A percentile compares a stretch with the other conserved stretches of the same genome.
phyloP scores from a whole-genome alignment of 2,329 filamentous ascomycete genomes.

The Aspergillus eucalypticola region DNA sequence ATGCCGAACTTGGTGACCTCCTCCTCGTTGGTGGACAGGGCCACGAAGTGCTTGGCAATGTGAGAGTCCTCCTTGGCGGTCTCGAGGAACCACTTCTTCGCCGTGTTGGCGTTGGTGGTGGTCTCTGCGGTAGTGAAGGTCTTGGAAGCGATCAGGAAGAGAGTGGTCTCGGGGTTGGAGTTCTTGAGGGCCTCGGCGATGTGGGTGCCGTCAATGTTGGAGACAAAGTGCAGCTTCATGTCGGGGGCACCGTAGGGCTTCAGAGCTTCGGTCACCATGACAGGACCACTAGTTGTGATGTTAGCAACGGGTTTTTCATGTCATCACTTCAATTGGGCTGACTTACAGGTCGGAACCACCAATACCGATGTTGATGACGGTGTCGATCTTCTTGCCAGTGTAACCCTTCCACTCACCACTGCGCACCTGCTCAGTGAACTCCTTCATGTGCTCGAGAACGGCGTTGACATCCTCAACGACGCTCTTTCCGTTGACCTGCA shows the following conservation, averaged over 20 bases:
- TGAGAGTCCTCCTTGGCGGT: conserved; percentile 69
- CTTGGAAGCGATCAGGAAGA: conserved; percentile 98
- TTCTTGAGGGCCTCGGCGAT: conserved; percentile 86
- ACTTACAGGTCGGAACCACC: conserved; percentile 96
- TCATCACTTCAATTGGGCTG: background rate
- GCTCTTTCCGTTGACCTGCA: conserved; percentile 85
- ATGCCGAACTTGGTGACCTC: conserved; percentile 99
- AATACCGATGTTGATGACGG: conserved; percentile 96
- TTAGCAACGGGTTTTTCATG: conserved; percentile 20
- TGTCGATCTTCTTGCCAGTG: conserved; percentile 95
- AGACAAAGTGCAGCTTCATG: conserved; percentile 94
- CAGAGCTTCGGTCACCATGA: conserved; percentile 98
- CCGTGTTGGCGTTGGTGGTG: conserved; percentile 92
- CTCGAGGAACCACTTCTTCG: conserved; percentile 95
- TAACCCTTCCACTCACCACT: conserved; percentile 96
- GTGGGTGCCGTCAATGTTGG: conserved; percentile 99
- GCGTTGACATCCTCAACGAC: conserved; percentile 91
- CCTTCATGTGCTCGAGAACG: conserved; percentile 96
- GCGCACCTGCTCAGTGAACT: conserved; percentile 92
- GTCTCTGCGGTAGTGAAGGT: conserved; percentile 99
- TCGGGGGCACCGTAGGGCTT: conserved; percentile 88
- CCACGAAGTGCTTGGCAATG: conserved; percentile 98
- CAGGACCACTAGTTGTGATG: conserved; percentile 68
- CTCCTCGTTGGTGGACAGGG: conserved; percentile 89
- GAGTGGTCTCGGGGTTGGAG: conserved; percentile 95